Percentiles rank a stretch among this genome's conserved stretches.
Conservation (phyloP, 2,329 filamentous ascomycete species). For the Aureobasidium sp. region DNA sequence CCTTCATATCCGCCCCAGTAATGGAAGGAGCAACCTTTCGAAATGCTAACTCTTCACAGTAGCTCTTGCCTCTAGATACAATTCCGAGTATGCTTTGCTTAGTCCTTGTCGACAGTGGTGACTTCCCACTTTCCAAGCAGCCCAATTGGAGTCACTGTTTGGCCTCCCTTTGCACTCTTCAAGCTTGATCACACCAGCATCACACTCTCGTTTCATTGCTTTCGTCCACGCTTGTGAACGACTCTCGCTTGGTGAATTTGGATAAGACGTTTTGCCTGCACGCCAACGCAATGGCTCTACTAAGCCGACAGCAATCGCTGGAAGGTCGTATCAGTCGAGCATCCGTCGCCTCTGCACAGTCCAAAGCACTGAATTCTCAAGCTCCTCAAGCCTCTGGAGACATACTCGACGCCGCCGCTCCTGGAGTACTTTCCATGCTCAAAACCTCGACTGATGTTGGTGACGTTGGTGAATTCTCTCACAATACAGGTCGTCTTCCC, state of each 20-base stretch:
- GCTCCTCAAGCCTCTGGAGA: slow-evolving; percentile 21
- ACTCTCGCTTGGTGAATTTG: background rate
- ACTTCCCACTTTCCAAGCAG: background rate
- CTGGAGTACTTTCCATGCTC: slow-evolving; percentile 44
- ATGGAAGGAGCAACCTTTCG: background rate
- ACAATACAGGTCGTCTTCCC: slow-evolving; percentile 33
- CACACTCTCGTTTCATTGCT: background rate
- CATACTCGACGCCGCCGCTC: slow-evolving; percentile 27
- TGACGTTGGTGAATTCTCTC: slow-evolving; percentile 36
- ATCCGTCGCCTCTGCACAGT: slow-evolving; percentile 38
- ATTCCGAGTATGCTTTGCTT: background rate
- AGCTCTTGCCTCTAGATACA: background rate
- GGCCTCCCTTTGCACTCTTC: background rate
- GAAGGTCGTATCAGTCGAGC: slow-evolving; percentile 43
- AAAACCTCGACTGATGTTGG: slow-evolving; percentile 44
- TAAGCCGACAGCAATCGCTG: slow-evolving; percentile 38
- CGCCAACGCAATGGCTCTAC: slow-evolving; percentile 36
- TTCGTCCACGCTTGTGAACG: background rate
- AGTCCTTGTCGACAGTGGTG: background rate
- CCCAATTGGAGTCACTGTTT: too few relatives aligned
- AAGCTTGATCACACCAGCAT: background rate
- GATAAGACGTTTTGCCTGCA: background rate
- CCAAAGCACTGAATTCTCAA: slow-evolving; percentile 24
- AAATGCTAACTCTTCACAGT: background rate
- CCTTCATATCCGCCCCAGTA: too few relatives aligned